Evolutionary conservation across 2,329 filamentous ascomycete species (phyloP), one percentile per base, ranked within the genome.

Genomic region (Fusarium burgessii): DNA sequence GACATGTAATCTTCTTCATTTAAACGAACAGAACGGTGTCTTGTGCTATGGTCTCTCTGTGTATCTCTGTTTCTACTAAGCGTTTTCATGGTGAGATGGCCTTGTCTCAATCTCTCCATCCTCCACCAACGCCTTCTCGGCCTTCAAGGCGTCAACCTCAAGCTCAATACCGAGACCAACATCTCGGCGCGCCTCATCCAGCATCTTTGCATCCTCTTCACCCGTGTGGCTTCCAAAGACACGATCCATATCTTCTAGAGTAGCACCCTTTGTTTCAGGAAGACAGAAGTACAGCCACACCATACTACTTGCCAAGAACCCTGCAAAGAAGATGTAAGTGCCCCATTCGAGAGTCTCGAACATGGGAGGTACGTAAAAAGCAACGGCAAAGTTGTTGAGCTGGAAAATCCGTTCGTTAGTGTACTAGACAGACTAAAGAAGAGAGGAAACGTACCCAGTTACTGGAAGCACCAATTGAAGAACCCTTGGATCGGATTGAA

Each of bases 271-370:
- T 2, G 87, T 89, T 71, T 89, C 86, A 1, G 87, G 87, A 5
- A 88, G 78, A 45, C 81, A 82, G 72, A 85, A 84, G 67, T 80
- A 86, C 17, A 86, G 80, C 76, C 85, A 89, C 17, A 84, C 74
- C 38, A 83, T 81, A 1, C 85, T 82, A 8, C 78, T 73, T 17
- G 84, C 78, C 47, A 87, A 85, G 49, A 86, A 82, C 0, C 81
- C 81, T 17, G 84, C 85, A 72, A 89, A 89, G 80, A 89, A 88
- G 68, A 87, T 86, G 72, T 87, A 89, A 0, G 86, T 86, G 14
- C 86, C 87, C 76, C 83, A 88, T 20, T 80, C 71, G 61, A 81
- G 63, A 3, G 61, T 66, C 12, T 73, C 58, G 12, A 76, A 64
- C 74, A 82, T 86, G 14, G 80, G 78, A 6, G 82, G 83, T 1